Evolutionary conservation across 805 yeast genomes (phyloP).

Genomic region (Suhomyces prunicola): DNA sequence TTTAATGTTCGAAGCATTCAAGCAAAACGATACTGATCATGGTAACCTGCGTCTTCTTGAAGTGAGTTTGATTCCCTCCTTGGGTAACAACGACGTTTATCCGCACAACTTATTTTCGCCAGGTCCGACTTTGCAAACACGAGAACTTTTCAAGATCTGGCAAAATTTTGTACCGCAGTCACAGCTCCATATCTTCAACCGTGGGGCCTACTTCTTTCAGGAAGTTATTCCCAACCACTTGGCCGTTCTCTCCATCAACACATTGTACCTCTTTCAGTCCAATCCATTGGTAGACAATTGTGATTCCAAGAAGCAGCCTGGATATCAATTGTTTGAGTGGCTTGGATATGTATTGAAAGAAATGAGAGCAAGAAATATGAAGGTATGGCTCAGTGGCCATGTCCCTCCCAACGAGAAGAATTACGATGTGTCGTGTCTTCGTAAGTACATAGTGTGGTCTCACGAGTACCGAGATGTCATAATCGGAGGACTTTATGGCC

Average conservation of each 20-base stretch:
- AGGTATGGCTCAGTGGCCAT: constrained; percentile 86
- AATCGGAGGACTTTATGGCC: constrained; percentile 82
- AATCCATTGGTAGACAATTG: constrained; percentile 85
- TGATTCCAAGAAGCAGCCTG: constrained; percentile 70
- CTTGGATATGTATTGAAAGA: constrained; percentile 71
- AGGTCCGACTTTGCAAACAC: constrained; percentile 85
- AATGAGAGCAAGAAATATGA: constrained; percentile 67
- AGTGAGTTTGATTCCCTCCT: constrained; percentile 57
- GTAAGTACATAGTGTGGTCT: constrained; percentile 77
- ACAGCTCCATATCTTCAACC: constrained; percentile 69
- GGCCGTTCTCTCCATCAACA: constrained; percentile 77
- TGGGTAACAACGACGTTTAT: constrained; percentile 86
- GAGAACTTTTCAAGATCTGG: constrained; percentile 77
- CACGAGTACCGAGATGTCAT: constrained; percentile 82
- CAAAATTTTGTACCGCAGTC: constrained; percentile 67
- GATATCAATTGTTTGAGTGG: constrained; percentile 75
- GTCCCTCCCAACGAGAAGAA: constrained; percentile 85
- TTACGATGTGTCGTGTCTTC: constrained; percentile 65
- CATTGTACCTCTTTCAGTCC: constrained; percentile 68
- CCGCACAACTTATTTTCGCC: constrained; percentile 84
- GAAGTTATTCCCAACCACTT: constrained; percentile 79
- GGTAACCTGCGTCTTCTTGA: constrained; percentile 45
- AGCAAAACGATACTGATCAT: constrained; percentile 29
- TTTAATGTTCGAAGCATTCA: constrained; percentile 51
- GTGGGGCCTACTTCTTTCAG: constrained; percentile 70